Evolutionary conservation across 371 early-diverging fungal species (phyloP), one percentile per base, ranked within the genome.

Genomic region (Mortierella sp.): DNA sequence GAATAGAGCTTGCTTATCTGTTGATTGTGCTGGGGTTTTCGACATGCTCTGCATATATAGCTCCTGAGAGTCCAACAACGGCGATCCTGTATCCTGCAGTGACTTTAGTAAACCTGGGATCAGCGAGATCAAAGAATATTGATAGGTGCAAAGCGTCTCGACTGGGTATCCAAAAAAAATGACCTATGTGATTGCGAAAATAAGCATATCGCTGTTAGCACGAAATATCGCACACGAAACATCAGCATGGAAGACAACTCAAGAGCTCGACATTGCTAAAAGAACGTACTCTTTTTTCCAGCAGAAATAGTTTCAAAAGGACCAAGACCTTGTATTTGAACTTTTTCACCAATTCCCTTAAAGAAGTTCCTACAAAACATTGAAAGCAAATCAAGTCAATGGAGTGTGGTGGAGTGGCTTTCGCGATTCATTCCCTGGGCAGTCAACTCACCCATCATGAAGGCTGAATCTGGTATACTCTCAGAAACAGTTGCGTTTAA

Each of bases 101-200:
- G 67, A 50, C 58, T 82, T 82, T 15, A 82, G 21, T 24, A 82
- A 36, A 24, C 82, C 82, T 47, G 96, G 95, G 24, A 95, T 83
- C 24, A 95, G 81, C 0, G 93, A 93, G 16, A 94, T 88, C 32
- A 95, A 75, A 19, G 93, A 89, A 74, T 95, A 95, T 77, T 95
- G 94, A 78, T 92, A 93, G 7, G 93, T 91, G 62, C 93, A 93
- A 19, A 95, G 79, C n/a, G 87, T 84, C 72, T 94, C 95, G 22
- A 95, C 94, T 24, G 91, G 91, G 50, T 92, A 92, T 7, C 95
- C 94, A 83, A 93, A 95, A 77, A 95, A 94, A 43, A 95, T 69
- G 55, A 95, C 88, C 94, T 94, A 79, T 1, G 36, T 52, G 28
- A 28, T 28, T 28, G 28, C 28, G 2, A 28, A 8, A n/a, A 41